Percentiles rank a stretch among this genome's conserved stretches.
phyloP scores from a whole-genome alignment of 2,329 filamentous ascomycete genomes.

The Graphium sp. region DNA sequence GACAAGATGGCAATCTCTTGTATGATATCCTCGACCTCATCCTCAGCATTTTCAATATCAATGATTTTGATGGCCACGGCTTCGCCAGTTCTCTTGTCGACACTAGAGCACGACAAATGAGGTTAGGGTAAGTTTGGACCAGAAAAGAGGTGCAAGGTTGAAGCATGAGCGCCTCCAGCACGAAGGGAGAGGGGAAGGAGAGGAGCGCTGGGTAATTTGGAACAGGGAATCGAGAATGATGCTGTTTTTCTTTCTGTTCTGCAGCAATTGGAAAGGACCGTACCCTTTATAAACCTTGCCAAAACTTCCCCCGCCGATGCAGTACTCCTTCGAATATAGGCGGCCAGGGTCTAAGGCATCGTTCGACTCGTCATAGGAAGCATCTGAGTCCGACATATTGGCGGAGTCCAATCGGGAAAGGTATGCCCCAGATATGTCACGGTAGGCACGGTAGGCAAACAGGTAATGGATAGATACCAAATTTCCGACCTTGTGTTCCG shows the following conservation, averaged over 20 bases:
- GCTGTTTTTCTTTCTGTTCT: no score
- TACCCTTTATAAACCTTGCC: conserved; percentile 98
- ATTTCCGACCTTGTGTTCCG: no score
- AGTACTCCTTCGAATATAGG: conserved; percentile 85
- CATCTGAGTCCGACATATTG: conserved; percentile 32
- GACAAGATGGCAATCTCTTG: conserved; percentile 96
- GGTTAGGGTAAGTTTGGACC: conserved; percentile 1
- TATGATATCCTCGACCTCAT: conserved; percentile 98
- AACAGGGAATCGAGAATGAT: no score
- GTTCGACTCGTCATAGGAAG: conserved; percentile 26
- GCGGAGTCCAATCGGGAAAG: no score
- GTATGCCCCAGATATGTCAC: no score
- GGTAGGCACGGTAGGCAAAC: no score
- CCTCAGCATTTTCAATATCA: conserved; percentile 96
- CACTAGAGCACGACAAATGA: conserved; percentile 33
- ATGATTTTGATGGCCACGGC: conserved; percentile 97
- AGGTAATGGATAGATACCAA: no score
- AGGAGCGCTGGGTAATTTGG: no score
- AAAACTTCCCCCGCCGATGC: conserved; percentile 91
- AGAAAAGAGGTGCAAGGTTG: conserved; percentile 3
- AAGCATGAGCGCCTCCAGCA: not conserved
- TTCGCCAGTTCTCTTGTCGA: conserved; percentile 84
- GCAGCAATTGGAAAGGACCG: no score
- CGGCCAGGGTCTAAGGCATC: conserved; percentile 67
- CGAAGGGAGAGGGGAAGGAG: not conserved